Evolutionary conservation across 148 eudicot genomes (phyloP).

Genomic region (Chenopodium formosanum): DNA sequence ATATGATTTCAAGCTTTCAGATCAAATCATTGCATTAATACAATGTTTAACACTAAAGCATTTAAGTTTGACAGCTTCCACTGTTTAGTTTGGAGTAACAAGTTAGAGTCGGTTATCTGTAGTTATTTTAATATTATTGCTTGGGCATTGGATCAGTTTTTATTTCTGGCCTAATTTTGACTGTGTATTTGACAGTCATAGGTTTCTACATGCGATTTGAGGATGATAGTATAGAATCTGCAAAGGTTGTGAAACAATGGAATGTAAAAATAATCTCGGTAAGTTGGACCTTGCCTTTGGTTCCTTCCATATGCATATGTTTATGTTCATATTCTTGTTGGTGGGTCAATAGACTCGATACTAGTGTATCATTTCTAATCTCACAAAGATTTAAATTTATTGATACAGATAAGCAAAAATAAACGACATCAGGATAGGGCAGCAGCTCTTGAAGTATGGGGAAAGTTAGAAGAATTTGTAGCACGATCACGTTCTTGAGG

Average conservation of each 20-base stretch:
- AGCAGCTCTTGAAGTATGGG: constrained; percentile 97
- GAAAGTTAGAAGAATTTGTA: constrained; percentile 74
- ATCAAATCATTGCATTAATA: too few species aligned
- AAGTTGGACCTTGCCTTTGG: constrained; percentile 24
- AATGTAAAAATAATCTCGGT: constrained; percentile 96
- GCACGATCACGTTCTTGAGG: constrained; percentile 73
- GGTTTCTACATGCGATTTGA: constrained; percentile 93
- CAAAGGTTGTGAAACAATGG: constrained; percentile 88
- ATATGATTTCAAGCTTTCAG: too few species aligned
- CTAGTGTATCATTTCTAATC: not conserved
- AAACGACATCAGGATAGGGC: constrained; percentile 95
- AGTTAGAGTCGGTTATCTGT: too few species aligned
- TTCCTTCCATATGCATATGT: not conserved
- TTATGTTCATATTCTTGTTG: not conserved
- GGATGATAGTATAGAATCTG: constrained; percentile 95
- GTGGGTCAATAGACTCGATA: too few species aligned
- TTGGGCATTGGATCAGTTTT: too few species aligned
- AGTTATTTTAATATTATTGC: too few species aligned
- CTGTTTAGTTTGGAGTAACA: too few species aligned
- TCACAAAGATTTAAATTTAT: not conserved
- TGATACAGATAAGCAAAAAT: constrained; percentile 85
- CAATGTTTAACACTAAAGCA: too few species aligned
- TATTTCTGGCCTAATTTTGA: too few species aligned
- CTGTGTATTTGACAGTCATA: constrained; percentile 48
- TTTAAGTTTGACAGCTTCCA: too few species aligned